phyloP scores from a whole-genome alignment of 1,284 basidiomycete genomes.

The Boletus smithii region DNA sequence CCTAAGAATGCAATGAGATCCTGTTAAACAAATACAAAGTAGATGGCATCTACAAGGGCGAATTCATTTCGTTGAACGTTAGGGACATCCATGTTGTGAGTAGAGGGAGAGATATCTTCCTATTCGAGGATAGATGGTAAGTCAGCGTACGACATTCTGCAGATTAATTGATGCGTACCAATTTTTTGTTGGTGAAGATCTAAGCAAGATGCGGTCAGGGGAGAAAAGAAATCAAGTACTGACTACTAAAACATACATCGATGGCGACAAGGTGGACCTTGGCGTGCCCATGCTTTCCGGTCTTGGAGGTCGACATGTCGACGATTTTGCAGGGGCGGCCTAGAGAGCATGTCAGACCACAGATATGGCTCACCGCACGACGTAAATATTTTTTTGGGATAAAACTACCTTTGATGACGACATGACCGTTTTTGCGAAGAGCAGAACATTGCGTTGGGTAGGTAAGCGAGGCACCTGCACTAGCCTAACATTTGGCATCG shows the following conservation, averaged over 20 bases:
- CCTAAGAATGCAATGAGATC: slow-evolving; percentile 38
- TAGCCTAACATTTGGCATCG: slow-evolving; percentile 44
- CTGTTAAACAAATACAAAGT: slow-evolving; percentile 2
- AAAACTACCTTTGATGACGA: slow-evolving; percentile 85
- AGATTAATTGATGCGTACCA: slow-evolving; percentile 40
- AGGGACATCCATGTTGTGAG: slow-evolving; percentile 99
- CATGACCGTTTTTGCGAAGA: slow-evolving; percentile 91
- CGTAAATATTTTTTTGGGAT: background rate
- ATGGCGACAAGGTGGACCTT: slow-evolving; percentile 98
- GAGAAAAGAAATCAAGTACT: slow-evolving; percentile 5
- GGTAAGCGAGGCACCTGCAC: slow-evolving; percentile 83
- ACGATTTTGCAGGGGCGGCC: slow-evolving; percentile 98
- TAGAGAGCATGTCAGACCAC: slow-evolving; percentile 27
- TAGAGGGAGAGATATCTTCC: slow-evolving; percentile 99
- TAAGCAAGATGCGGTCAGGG: slow-evolving; percentile 32
- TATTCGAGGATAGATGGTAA: slow-evolving; percentile 32
- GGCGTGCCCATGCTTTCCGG: slow-evolving; percentile 98
- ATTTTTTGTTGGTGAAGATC: slow-evolving; percentile 96
- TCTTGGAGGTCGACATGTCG: slow-evolving; percentile 99
- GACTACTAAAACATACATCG: slow-evolving; percentile 65
- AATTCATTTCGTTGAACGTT: slow-evolving; percentile 91
- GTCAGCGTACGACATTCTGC: background rate
- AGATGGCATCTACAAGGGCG: slow-evolving; percentile 66
- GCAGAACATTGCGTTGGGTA: slow-evolving; percentile 98
- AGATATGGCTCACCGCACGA: background rate